Evolutionary conservation across 768 basidiomycete genomes (phyloP).

Genomic region (Fibroporia radiculosa): DNA sequence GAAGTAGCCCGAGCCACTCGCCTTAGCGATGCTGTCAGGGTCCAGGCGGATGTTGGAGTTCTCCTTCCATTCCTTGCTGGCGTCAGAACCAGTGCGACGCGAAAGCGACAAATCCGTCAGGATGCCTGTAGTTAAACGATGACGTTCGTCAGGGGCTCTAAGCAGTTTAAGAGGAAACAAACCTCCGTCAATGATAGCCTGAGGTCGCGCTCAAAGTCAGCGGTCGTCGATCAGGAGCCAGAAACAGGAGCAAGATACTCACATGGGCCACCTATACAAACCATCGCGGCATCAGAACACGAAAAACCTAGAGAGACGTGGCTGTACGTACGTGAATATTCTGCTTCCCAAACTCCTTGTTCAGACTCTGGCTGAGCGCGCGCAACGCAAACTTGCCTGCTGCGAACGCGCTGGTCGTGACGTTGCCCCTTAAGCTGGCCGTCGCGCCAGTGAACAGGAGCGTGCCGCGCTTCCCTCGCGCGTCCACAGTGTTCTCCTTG

Average conservation of each 20-base stretch:
- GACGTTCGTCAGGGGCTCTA: no score
- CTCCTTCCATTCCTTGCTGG: slow-evolving; percentile 29
- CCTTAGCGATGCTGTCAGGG: slow-evolving; percentile 66
- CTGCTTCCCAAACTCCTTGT: slow-evolving; percentile 37
- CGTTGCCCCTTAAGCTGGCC: slow-evolving; percentile 32
- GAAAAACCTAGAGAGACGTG: no score
- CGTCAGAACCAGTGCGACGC: slow-evolving; percentile 8
- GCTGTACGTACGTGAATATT: slow-evolving; percentile 34
- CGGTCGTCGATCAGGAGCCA: background rate
- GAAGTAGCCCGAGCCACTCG: slow-evolving; percentile 20
- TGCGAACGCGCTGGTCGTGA: slow-evolving; percentile 30
- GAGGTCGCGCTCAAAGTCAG: background rate
- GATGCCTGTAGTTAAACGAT: slow-evolving; percentile 21
- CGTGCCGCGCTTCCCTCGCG: slow-evolving; percentile 30
- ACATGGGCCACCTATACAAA: slow-evolving; percentile 53
- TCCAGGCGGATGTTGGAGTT: slow-evolving; percentile 43
- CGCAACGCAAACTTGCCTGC: slow-evolving; percentile 34
- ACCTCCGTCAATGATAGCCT: slow-evolving; percentile 70
- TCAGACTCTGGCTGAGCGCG: slow-evolving; percentile 35
- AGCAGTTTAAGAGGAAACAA: slow-evolving; percentile 6
- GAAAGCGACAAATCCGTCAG: slow-evolving; percentile 30
- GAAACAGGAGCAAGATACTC: slow-evolving; percentile 20
- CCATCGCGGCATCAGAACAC: no score
- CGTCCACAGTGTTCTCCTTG: slow-evolving; percentile 23
- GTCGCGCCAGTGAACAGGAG: slow-evolving; percentile 40